Evolutionary conservation across 2,329 filamentous ascomycete genomes (phyloP), one percentile per base, ranked within the genome.

Genomic region (Aspergillus persii): DNA sequence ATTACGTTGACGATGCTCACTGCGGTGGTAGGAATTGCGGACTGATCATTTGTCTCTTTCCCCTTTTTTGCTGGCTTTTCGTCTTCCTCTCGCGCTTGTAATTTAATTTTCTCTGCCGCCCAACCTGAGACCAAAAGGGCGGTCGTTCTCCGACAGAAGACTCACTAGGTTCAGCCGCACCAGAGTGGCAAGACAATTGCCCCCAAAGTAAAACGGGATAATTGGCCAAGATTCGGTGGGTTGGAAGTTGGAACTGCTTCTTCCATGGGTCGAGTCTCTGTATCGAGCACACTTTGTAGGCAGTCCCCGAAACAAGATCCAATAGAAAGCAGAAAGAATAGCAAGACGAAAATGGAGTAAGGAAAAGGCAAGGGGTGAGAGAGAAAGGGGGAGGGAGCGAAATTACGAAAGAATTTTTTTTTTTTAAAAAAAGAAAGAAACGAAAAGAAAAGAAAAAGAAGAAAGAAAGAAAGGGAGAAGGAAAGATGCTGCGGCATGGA

Each of bases 391-490:
- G 18, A 23, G 18, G 18, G 18, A 23, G 18, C 18, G 18, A 23
- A 23, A 23, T 23, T 23, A 23, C 18, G 18, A 23, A 23, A 23
- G 2, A 54, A n/a, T n/a, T n/a, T n/a, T n/a, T n/a, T n/a, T n/a
- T n/a, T n/a, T n/a, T n/a, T n/a, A n/a, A 23, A 23, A 23, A 23
- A 23, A 23, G 2, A 23, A 23, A 23, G 18, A 54, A 27, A 44
- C 56, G 36, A 41, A 47, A 50, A 18, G 46, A n/a, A 41, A 56
- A 49, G 46, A 47, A 53, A 54, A 23, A 30, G 33, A 44, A 54
- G 50, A 44, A 56, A 49, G 61, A 57, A 48, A 52, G 49, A 63
- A 61, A 66, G 60, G 61, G 58, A 60, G 58, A 61, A 63, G 60
- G 62, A 54, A 53, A 48, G 23, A 54, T 50, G 49, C 47, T 54